Evolutionary conservation across 257 asterid genomes (phyloP).

Genomic region (Solanum pimpinellifolium): DNA sequence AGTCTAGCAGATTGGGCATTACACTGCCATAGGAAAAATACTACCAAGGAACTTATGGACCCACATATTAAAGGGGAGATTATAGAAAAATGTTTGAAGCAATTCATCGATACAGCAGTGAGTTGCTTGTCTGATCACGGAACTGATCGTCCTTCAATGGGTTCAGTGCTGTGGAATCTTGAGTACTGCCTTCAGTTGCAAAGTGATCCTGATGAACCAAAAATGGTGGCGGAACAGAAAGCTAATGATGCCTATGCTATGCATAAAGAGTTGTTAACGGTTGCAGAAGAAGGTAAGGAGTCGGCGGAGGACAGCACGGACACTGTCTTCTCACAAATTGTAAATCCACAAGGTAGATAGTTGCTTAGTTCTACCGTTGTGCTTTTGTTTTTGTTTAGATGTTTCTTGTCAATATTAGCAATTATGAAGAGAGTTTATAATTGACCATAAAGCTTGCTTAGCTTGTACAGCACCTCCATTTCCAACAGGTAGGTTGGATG

Average conservation of each 20-base stretch:
- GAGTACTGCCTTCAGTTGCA: conserved; percentile 45
- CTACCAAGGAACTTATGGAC: conserved; percentile 30
- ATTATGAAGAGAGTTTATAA: not conserved
- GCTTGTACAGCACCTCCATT: not conserved
- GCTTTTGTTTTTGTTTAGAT: not conserved
- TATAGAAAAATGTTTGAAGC: conserved; percentile 29
- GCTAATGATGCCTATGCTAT: conserved; percentile 21
- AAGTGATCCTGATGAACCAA: conserved; percentile 20
- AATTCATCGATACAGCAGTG: conserved; percentile 37
- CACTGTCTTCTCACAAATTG: conserved; percentile 13
- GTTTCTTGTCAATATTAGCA: not conserved
- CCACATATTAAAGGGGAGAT: conserved; percentile 31
- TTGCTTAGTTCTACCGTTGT: not conserved
- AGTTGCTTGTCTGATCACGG: conserved; percentile 58
- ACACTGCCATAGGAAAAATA: conserved; percentile 10
- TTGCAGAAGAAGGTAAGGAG: conserved; percentile 17
- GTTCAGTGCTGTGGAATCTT: conserved; percentile 58
- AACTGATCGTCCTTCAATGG: conserved; percentile 62
- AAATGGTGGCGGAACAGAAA: conserved; percentile 17
- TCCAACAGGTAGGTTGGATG: not conserved
- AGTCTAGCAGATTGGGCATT: conserved; percentile 63
- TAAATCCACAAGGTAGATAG: conserved; percentile 22
- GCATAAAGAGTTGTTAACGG: conserved; percentile 19
- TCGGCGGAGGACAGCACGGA: conserved; percentile 1
- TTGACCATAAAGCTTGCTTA: not conserved